These are phyloP conservation scores for Moelleriella libera DNA, from an alignment of 2,329 filamentous ascomycete species.

Conservation along the genomic window DNA sequence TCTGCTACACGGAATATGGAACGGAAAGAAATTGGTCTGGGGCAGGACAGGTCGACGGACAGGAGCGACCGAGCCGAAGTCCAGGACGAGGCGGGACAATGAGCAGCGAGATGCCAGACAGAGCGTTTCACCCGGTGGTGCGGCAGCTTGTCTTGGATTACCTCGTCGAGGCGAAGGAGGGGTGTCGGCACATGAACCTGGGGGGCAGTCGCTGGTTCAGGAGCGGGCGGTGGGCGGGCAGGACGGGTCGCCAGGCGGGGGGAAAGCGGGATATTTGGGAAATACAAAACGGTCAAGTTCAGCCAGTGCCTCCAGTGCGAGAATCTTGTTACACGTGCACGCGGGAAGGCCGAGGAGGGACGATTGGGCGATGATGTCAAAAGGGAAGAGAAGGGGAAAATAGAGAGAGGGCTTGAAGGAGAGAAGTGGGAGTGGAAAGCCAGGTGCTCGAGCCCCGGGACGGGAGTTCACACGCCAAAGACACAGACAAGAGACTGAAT, in stretches of 20 bases:
- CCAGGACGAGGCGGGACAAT: neutral
- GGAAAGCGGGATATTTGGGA: neutral
- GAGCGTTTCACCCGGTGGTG: neutral
- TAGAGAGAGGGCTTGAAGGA: neutral
- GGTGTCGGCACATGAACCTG: conserved; percentile 4
- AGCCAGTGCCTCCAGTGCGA: neutral
- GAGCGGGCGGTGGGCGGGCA: conserved; percentile 1
- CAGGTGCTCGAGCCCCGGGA: too few relatives aligned
- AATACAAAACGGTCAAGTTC: neutral
- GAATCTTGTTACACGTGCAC: neutral
- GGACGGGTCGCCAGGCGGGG: neutral
- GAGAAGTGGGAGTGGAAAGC: neutral
- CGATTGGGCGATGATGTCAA: neutral
- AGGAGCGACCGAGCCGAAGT: neutral
- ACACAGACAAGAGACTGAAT: neutral
- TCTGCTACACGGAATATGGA: too few relatives aligned
- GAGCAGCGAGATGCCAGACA: neutral
- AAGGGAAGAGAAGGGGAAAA: neutral
- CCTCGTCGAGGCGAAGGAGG: conserved; percentile 1
- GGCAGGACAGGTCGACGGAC: neutral
- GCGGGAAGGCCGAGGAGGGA: neutral
- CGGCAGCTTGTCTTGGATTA: neutral
- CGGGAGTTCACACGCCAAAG: too few relatives aligned
- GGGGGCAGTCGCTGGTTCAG: neutral
- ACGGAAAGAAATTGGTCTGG: neutral